Percentiles rank a stretch among this genome's conserved stretches.
Evolutionary conservation across 495 filamentous ascomycete species (phyloP).

Genomic region (Bacidia gigantensis): DNA sequence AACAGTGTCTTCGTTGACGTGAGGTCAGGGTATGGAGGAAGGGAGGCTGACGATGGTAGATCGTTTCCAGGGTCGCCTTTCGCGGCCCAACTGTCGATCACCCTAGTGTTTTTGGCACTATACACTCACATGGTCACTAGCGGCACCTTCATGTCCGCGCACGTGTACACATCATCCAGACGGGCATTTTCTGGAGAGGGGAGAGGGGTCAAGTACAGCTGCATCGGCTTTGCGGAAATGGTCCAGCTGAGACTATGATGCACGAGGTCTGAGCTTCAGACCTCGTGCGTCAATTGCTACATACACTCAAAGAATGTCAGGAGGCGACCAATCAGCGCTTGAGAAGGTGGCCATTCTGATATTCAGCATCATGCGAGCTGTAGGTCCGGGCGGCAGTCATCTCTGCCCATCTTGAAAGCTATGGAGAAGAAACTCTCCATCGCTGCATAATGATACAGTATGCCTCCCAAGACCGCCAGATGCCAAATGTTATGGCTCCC

Average conservation of each 20-base stretch:
- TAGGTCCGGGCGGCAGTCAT: conserved; percentile 39
- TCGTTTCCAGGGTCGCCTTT: neutral
- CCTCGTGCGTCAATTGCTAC: neutral
- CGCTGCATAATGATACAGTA: conserved; percentile 86
- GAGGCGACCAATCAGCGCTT: conserved; percentile 20
- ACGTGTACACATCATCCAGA: no score
- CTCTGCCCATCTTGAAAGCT: conserved; percentile 61
- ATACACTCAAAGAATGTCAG: neutral
- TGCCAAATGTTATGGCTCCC: conserved; percentile 98
- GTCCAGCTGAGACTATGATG: no score
- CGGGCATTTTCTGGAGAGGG: no score
- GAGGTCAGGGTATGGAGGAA: neutral
- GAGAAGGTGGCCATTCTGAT: conserved; percentile 9
- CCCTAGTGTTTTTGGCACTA: neutral
- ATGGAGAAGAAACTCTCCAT: conserved; percentile 89
- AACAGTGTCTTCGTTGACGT: neutral
- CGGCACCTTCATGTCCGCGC: no score
- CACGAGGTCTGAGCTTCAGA: no score
- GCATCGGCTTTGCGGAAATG: no score
- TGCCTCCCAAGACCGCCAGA: conserved; percentile 87
- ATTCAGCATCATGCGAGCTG: conserved; percentile 17
- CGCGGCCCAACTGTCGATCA: neutral
- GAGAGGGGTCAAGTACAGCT: no score
- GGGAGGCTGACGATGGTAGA: neutral
- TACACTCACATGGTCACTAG: neutral